Evolutionary conservation across 2,329 filamentous ascomycete species (phyloP).

Genomic region (Beauveria sp.): DNA sequence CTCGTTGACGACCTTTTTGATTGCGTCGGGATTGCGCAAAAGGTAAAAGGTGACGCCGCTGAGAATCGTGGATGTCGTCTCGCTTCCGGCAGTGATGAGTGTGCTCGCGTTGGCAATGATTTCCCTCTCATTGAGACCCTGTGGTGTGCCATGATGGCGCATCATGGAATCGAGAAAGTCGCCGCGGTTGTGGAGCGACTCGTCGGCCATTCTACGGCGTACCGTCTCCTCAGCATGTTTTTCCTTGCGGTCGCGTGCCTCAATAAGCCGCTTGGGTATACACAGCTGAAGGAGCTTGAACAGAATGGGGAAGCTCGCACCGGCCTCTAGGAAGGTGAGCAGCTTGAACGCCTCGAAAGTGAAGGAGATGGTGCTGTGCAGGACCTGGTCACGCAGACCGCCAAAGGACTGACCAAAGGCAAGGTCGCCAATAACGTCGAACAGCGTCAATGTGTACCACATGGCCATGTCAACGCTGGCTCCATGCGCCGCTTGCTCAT

Average conservation of each 20-base stretch:
- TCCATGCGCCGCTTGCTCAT: not conserved
- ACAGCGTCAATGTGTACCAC: constrained; percentile 22
- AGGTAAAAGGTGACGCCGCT: not conserved
- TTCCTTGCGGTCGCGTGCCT: not conserved
- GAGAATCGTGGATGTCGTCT: not conserved
- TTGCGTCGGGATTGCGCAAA: not conserved
- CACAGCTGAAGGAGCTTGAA: not conserved
- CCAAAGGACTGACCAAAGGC: constrained; percentile 21
- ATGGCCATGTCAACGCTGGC: constrained; percentile 17
- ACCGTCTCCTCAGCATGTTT: not conserved
- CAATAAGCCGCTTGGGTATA: not conserved
- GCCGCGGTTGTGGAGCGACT: not conserved
- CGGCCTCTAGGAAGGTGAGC: not conserved
- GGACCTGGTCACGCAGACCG: constrained; percentile 17
- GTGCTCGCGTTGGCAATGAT: not conserved
- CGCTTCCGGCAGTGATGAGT: not conserved
- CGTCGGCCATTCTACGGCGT: not conserved
- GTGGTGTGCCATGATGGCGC: not conserved
- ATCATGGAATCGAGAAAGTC: not conserved
- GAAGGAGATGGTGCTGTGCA: constrained; percentile 18
- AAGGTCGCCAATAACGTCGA: constrained; percentile 23
- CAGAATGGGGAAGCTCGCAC: not conserved
- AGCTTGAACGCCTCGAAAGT: constrained; percentile 13
- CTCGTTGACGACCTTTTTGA: not conserved
- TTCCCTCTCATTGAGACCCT: not conserved